Conservation (phyloP, 768 basidiomycete genomes). For the Nidularia pulvinata region DNA sequence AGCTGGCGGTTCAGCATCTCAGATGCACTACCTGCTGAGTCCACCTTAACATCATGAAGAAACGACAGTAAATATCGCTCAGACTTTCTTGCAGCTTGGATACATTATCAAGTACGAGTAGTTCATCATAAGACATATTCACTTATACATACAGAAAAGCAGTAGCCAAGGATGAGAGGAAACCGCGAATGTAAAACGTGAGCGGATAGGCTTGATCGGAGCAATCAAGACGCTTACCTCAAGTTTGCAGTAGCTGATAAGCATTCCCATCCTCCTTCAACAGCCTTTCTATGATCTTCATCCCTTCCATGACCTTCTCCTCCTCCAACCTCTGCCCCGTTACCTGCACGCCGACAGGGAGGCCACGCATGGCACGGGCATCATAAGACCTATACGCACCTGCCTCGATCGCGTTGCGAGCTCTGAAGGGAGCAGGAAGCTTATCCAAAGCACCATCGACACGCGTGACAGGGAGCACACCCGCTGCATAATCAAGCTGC, state of each 20-base stretch:
- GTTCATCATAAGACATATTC: too few relatives aligned
- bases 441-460: conserved; percentile 44
- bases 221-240: neutral
- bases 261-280: conserved; percentile 20
- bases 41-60: too few relatives aligned
- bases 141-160: too few relatives aligned
- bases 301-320: conserved; percentile 61
- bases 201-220: too few relatives aligned
- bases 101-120: too few relatives aligned
- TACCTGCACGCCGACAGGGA: conserved; percentile 63
- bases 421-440: conserved; percentile 24
- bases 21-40: too few relatives aligned
- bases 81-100: too few relatives aligned
- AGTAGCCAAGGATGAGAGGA: too few relatives aligned
- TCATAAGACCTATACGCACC: conserved; percentile 51
- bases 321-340: conserved; percentile 61
- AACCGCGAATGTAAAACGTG: too few relatives aligned
- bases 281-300: conserved; percentile 47
- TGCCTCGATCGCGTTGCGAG: conserved; percentile 41
- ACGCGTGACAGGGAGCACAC: conserved; percentile 57
- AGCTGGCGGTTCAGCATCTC: too few relatives aligned
- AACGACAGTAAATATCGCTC: too few relatives aligned
- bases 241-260: neutral
- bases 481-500: conserved; percentile 40
- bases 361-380: conserved; percentile 49